Conservation (phyloP, 768 basidiomycete species). For the Suillus sp. region DNA sequence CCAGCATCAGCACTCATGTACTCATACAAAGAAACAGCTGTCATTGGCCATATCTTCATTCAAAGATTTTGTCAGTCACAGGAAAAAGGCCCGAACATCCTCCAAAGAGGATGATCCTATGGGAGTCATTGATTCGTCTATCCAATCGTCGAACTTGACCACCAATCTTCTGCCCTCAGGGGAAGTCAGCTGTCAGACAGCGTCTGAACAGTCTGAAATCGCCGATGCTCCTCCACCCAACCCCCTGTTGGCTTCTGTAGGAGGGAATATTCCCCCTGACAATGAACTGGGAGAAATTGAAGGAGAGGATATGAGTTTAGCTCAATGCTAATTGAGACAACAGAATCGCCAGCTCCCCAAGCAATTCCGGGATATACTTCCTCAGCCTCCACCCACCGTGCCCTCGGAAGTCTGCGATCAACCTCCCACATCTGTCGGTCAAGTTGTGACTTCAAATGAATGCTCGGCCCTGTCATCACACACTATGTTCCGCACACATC, state of each 20-base stretch:
- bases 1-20: neutral
- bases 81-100: neutral
- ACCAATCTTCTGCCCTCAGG: too few relatives aligned
- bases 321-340: fast-evolving
- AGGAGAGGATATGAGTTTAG: too few relatives aligned
- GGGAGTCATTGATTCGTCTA: too few relatives aligned
- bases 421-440: neutral
- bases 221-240: too few relatives aligned
- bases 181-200: too few relatives aligned
- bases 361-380: neutral
- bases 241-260: too few relatives aligned
- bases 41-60: neutral
- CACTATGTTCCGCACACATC: neutral
- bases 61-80: neutral
- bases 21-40: neutral
- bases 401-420: neutral
- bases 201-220: too few relatives aligned
- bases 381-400: neutral
- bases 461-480: too few relatives aligned
- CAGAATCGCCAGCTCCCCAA: neutral
- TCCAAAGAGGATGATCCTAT: too few relatives aligned
- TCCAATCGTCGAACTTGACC: too few relatives aligned
- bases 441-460: neutral
- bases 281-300: too few relatives aligned
- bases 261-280: too few relatives aligned